Base-by-base conservation (phyloP, 371 early-diverging fungal genomes). In the Zopfochytrium polystomum region DNA sequence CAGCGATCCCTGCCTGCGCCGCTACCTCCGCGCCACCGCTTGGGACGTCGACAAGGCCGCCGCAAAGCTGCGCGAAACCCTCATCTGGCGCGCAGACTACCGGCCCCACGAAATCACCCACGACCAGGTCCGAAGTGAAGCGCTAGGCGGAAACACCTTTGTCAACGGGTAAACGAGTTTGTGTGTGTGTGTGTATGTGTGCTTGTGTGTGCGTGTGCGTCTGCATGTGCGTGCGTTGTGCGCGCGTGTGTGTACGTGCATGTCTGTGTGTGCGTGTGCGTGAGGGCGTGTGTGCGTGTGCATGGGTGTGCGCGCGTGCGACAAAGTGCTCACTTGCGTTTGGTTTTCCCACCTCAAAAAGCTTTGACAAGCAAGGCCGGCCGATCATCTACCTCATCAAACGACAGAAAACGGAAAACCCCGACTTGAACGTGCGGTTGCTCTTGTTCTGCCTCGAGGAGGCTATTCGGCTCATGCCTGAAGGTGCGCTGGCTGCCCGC, bases 11-110 rank as follows among this genome's bases (percentile, higher is more conserved):
- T 42, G 51, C 27, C 20, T 50, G 25, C 74, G 81, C 20, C 76
- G 90, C n/a, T 90, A 88, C 59, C 71, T 90, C 70, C 81, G 86
- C n/a, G 87, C 90, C n/a, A 75, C 82, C 53, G 84, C 85, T 54
- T 87, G 88, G 87, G 77, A 86, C 60, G 64, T 73, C 25, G 76
- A 74, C 54, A 82, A 82, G 44, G 81, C 90, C 23, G 77, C 77
- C 26, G 72, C 65, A 35, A 80, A 85, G 59, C 66, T 92, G 43
- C 79, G 80, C 54, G 79, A 77, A 26, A 82, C 89, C 0, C 60
- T 92, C n/a, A 70, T 71, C 49, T 92, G 92, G 92, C 80, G 77
- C 81, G 56, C 79, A 70, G 30, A 65, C 11, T 91, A 85, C 73
- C 75, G 82, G 3, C 92, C 92, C 3, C 78, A 85, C 46, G 71